Conservation (phyloP, 306 rosid genomes). For the Cicer arietinum region DNA sequence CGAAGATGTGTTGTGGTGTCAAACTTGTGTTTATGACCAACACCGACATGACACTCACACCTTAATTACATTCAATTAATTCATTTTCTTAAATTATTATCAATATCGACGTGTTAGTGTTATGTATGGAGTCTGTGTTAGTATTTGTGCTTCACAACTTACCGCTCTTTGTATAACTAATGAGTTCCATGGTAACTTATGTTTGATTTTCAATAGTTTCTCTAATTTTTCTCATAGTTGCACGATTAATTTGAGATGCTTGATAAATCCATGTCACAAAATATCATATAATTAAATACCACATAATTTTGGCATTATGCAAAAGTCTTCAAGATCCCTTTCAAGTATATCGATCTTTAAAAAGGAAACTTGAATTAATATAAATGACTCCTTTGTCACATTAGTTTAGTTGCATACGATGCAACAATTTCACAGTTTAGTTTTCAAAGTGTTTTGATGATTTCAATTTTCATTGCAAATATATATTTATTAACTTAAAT, state of each 20-base stretch:
- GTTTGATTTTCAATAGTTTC: constrained; percentile 85
- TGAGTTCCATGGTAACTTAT: too few relatives aligned
- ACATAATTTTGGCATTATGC: background rate
- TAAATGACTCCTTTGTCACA: background rate
- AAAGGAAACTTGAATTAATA: background rate
- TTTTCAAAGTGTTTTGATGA: too few relatives aligned
- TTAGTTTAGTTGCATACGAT: background rate
- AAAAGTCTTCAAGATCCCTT: constrained; percentile 1
- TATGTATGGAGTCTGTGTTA: too few relatives aligned
- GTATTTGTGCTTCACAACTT: background rate
- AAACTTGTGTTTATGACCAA: too few relatives aligned
- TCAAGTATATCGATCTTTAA: background rate
- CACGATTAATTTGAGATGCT: constrained; percentile 97
- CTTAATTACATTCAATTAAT: too few relatives aligned
- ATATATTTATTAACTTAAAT: background rate
- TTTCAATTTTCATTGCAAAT: background rate
- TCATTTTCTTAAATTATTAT: too few relatives aligned
- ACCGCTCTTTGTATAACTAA: constrained; percentile 59
- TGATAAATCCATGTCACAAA: constrained; percentile 74
- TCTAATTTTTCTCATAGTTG: constrained; percentile 83
- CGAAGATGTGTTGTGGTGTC: too few relatives aligned
- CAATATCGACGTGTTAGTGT: too few relatives aligned
- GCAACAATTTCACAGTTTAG: background rate
- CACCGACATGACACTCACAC: too few relatives aligned
- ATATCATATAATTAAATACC: constrained; percentile 20